These are phyloP conservation scores for Mortierella sp. DNA, from an alignment of 371 early-diverging fungal genomes.

Conservation along the genomic window DNA sequence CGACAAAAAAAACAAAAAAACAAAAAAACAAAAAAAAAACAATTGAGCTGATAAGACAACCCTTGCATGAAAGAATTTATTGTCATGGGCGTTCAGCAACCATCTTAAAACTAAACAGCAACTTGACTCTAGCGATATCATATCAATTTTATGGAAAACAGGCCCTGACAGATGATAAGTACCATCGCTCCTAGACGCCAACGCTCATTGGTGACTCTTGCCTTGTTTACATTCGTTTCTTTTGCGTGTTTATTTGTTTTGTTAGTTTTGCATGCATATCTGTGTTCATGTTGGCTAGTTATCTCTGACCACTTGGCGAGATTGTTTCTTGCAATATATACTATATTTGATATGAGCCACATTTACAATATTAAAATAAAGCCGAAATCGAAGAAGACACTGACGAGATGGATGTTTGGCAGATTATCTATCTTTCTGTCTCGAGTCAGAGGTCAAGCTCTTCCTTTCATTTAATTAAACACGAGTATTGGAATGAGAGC, in stretches of 20 bases:
- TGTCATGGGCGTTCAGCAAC: no score
- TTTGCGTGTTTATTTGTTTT: background rate
- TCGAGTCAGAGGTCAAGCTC: background rate
- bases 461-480: slow-evolving; percentile 9
- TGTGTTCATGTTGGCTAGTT: background rate
- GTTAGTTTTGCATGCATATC: background rate
- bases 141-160: slow-evolving; percentile 17
- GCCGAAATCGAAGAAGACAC: no score
- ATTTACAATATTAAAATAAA: background rate
- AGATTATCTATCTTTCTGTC: background rate
- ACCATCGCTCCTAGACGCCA: background rate
- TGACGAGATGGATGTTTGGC: no score
- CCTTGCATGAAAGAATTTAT: background rate
- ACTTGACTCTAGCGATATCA: slow-evolving; percentile 12
- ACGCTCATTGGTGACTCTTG: background rate
- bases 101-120: no score
- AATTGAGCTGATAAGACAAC: slow-evolving; percentile 7
- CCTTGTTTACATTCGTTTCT: background rate
- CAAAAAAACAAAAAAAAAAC: background rate
- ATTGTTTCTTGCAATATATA: background rate
- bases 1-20: background rate
- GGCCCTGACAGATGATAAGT: background rate
- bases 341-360: background rate
- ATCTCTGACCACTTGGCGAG: background rate
- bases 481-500: background rate